A percentile compares a stretch with the other conserved stretches of the same genome.
phyloP scores from a whole-genome alignment of 495 filamentous ascomycete species.

The Cercophora scortea region DNA sequence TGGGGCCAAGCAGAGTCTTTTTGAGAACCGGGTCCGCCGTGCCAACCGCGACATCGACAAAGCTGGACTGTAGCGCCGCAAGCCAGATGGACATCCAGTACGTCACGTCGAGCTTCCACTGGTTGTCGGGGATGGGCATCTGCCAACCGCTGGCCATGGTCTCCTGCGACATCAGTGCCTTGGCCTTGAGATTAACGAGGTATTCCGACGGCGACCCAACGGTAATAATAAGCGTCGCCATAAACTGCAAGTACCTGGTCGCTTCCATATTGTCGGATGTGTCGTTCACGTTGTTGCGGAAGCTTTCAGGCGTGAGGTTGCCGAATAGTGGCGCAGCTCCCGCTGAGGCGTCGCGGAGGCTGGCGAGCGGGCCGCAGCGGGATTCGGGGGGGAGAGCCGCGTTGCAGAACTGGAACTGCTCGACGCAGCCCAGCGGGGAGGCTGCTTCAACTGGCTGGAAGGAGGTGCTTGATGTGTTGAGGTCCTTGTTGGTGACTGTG shows the following conservation, averaged over 20 bases:
- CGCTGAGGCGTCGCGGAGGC: neutral
- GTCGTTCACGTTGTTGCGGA: neutral
- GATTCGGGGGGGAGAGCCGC: neutral
- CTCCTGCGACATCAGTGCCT: neutral
- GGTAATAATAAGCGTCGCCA: neutral
- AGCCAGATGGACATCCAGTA: constrained; percentile 1
- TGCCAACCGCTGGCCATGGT: neutral
- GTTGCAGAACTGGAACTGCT: constrained; percentile 5
- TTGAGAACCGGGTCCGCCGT: neutral
- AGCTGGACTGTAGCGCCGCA: neutral
- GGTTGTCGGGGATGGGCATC: neutral
- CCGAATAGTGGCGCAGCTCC: neutral
- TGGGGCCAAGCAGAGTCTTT: neutral
- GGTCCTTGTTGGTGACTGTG: neutral
- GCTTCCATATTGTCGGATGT: neutral
- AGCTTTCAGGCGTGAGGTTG: neutral
- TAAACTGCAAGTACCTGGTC: neutral
- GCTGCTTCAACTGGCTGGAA: neutral
- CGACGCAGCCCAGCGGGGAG: constrained; percentile 1
- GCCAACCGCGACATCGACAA: neutral
- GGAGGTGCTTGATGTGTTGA: neutral
- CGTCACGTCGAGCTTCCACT: constrained; percentile 4
- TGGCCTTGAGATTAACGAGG: neutral
- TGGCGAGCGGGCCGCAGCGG: neutral
- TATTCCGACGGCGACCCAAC: neutral